Evolutionary conservation across 2,329 filamentous ascomycete species (phyloP), one percentile per base, ranked within the genome.

Genomic region (Fusarium pseudocircinatum): DNA sequence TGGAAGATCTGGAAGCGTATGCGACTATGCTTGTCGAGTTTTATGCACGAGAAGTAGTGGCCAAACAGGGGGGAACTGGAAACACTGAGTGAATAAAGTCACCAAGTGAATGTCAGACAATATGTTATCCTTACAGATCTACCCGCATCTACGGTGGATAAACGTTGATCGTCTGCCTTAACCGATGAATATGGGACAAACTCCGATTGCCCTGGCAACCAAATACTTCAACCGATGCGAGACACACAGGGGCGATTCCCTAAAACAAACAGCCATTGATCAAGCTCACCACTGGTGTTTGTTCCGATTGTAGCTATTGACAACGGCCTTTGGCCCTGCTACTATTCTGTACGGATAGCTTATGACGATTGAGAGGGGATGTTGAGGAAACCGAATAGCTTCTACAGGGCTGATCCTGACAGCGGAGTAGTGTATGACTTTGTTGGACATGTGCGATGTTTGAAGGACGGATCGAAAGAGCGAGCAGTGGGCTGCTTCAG

Each of bases 11-110:
- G 67, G 96, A 99, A 82, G 94, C 95, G 1, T 99, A 99, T 78
- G 96, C 95, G 10, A 99, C 96, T 2, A 98, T 98, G 96, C 87
- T 99, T 18, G 96, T 99, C 22, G 96, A 98, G 79, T 99, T 98
- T 79, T 99, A 98, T 79, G 96, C 95, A 1, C 89, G 96, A 60
- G 96, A 99, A 81, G 92, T 98, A 22, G 89, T 97, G 32, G 74
- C 76, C 7, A 78, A 78, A 58, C 74, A 75, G 59, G 53, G 69
- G 18, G 72, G 61, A 49, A 54, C 73, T 62, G 57, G 60, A 18
- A 42, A 57, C 39, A 64, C 65, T 34, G 76, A 77, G 28, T 78
- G 76, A 70, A 62, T 50, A n/a, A 39, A 67, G 36, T 53, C 50
- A 57, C 39, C 15, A 47, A 58, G 53, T 53, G 46, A 50, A 56